Evolutionary conservation across 352 stramenopile species (phyloP), one percentile per base, ranked within the genome.

Genomic region (Globisporangium polare): DNA sequence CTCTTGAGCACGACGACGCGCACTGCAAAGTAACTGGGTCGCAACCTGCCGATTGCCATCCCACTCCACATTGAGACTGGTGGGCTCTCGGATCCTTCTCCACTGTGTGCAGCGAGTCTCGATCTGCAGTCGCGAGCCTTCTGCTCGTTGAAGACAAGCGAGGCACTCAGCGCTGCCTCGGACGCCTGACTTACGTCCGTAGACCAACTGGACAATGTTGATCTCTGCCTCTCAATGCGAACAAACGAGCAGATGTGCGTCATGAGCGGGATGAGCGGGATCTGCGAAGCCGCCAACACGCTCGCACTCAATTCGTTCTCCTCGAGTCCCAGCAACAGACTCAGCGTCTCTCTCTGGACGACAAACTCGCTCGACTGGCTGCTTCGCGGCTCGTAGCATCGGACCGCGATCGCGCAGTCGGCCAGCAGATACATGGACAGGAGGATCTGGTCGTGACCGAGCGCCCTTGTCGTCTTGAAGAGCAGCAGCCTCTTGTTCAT

Each of bases 391-490:
- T 84, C 71, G 55, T 90, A 88, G 29, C 80, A 73, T 5, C 69
- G 51, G 10, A 83, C 52, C 9, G 63, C 56, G 1, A 77, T 41
- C 0, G 41, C 55, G 15, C 60, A 64, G 8, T 53, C 58, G 7
- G 62, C 20, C 1, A 67, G 33, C 0, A 75, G 12, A 27, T 70
- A 78, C 5, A 74, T 46, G 24, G 72, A 68, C 5, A 89, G 17
- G 1, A 89, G 42, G 10, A 89, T 63, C 26, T 77, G 71, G 2
- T 66, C 50, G 29, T 71, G 65, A 0, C 55, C 62, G 18, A 90
- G 54, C 5, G 65, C 67, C 57, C 77, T 73, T 22, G 86, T 67
- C 0, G 71, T 74, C 60, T 86, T 88, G 53, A 88, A 85, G 8
- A 82, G 41, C n/a, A 67, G 65, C 8, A 33, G 56, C 4, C 22